Conservation (phyloP, 2,329 filamentous ascomycete genomes). For the Fusarium sp. region DNA sequence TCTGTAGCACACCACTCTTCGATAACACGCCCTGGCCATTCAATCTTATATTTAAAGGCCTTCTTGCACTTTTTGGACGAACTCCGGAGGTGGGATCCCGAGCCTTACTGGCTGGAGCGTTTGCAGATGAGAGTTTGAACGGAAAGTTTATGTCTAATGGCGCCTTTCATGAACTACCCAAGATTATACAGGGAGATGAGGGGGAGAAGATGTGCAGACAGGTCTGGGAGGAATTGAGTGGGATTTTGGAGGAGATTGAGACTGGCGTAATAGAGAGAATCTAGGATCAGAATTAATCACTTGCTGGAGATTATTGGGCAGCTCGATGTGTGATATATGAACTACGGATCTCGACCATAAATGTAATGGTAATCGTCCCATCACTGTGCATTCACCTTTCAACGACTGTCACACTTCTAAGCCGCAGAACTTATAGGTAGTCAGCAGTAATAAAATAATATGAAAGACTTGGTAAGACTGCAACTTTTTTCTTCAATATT, state of each 20-base stretch:
- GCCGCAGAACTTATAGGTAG: too few species aligned
- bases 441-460: background rate
- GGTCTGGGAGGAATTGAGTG: slow-evolving; percentile 56
- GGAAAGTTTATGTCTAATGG: slow-evolving; percentile 54
- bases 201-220: slow-evolving; percentile 49
- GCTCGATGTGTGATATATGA: background rate
- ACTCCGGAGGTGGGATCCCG: slow-evolving; percentile 53
- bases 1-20: slow-evolving; percentile 55
- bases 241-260: slow-evolving; percentile 54
- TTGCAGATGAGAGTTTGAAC: slow-evolving; percentile 51
- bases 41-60: slow-evolving; percentile 28
- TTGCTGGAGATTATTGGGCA: background rate
- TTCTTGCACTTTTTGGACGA: slow-evolving; percentile 45
- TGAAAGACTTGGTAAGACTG: background rate
- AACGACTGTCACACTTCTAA: too few species aligned
- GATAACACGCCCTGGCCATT: slow-evolving; percentile 45
- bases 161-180: slow-evolving; percentile 35
- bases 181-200: slow-evolving; percentile 46
- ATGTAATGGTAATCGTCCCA: background rate
- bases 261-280: slow-evolving; percentile 50
- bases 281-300: slow-evolving; percentile 11
- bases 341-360: background rate
- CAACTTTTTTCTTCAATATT: background rate
- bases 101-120: slow-evolving; percentile 51
- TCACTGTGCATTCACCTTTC: background rate